Evolutionary conservation across 1,284 basidiomycete genomes (phyloP).

Genomic region (Athelia psychrophila): DNA sequence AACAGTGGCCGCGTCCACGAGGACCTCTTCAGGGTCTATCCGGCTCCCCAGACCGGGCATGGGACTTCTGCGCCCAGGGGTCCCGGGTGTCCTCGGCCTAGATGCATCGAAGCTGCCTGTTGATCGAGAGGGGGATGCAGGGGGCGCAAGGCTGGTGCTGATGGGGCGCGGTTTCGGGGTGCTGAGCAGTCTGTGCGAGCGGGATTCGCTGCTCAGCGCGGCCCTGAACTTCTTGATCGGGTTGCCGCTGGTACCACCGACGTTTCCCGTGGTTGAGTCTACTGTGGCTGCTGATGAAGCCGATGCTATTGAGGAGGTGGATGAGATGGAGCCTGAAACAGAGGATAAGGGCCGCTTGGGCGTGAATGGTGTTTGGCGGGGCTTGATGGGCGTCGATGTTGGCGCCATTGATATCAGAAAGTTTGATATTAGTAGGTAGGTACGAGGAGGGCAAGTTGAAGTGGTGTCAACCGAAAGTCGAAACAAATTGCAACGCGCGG

Average conservation of each 20-base stretch:
- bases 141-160: conserved; percentile 36
- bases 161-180: conserved; percentile 32
- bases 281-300: conserved; percentile 25
- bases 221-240: conserved; percentile 69
- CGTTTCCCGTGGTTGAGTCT: conserved; percentile 19
- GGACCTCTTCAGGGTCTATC: conserved; percentile 70
- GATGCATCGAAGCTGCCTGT: conserved; percentile 44
- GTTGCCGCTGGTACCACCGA: conserved; percentile 29
- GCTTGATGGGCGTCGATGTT: not conserved
- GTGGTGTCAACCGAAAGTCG: not conserved
- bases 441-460: not conserved
- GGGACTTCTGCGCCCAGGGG: conserved; percentile 35
- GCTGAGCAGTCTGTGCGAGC: conserved; percentile 26
- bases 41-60: conserved; percentile 61
- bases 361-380: conserved; percentile 39
- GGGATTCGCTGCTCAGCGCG: conserved; percentile 56
- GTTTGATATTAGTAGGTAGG: too few species aligned
- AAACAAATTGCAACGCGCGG: not conserved
- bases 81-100: conserved; percentile 39
- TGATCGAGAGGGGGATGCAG: conserved; percentile 53
- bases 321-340: conserved; percentile 1
- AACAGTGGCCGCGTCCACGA: conserved; percentile 70
- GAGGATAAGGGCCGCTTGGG: conserved; percentile 50
- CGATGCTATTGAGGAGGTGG: conserved; percentile 6
- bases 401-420: not conserved